Evolutionary conservation across 2,329 filamentous ascomycete genomes (phyloP).

Genomic region (Monilinia aucupariae): DNA sequence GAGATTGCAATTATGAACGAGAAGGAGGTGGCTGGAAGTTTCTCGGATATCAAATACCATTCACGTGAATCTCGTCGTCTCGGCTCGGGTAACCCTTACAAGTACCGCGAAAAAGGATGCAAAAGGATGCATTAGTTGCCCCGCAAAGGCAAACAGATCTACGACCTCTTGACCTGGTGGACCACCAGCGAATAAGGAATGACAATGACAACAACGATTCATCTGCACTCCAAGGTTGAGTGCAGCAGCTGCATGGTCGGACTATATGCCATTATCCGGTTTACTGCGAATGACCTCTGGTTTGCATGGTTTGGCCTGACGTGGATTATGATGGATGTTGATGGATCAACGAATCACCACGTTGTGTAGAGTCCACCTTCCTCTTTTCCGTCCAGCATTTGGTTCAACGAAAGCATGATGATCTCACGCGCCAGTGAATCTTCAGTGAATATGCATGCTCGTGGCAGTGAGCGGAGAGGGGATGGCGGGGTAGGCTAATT

Average conservation of each 20-base stretch:
- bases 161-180: no score
- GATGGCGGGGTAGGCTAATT: conserved; percentile 8
- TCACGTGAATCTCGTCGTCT: no score
- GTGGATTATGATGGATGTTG: background rate
- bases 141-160: no score
- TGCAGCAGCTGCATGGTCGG: background rate
- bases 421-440: conserved; percentile 14
- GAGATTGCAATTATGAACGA: no score
- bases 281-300: background rate
- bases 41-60: no score
- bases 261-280: background rate
- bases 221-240: no score
- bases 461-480: conserved; percentile 4
- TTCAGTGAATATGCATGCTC: background rate
- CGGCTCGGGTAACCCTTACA: no score
- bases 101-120: no score
- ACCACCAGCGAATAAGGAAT: no score
- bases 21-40: no score
- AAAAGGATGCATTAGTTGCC: no score
- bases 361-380: background rate
- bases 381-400: background rate
- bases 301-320: background rate
- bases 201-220: background rate
- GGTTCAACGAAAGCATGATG: background rate
- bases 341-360: background rate